Percentiles rank a stretch among this genome's conserved stretches.
phyloP scores from a whole-genome alignment of 1,284 basidiomycete genomes.

The Rhizopogon hawkerae region DNA sequence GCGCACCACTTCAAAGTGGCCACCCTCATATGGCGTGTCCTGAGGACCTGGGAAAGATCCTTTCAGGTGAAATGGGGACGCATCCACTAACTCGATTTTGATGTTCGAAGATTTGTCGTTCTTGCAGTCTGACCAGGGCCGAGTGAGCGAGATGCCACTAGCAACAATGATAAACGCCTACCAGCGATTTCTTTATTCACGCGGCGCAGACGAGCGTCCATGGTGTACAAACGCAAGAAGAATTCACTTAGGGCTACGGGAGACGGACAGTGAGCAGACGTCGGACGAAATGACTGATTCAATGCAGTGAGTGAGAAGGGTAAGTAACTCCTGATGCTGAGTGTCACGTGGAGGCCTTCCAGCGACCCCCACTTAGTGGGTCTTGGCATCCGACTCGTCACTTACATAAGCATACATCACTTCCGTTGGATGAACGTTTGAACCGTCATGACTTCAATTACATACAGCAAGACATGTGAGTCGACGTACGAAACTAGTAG shows the following conservation, averaged over 20 bases:
- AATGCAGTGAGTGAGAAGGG: background rate
- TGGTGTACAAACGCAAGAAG: slow-evolving; percentile 20
- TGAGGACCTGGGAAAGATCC: slow-evolving; percentile 90
- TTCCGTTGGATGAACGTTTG: too few relatives aligned
- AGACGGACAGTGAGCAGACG: background rate
- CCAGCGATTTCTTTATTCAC: slow-evolving; percentile 91
- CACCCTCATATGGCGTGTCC: slow-evolving; percentile 91
- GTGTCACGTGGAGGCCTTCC: slow-evolving; percentile 20
- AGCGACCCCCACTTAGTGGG: too few relatives aligned
- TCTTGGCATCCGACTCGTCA: too few relatives aligned
- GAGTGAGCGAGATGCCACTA: background rate
- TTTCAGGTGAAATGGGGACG: slow-evolving; percentile 80
- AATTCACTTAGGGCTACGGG: background rate
- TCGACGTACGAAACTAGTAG: too few relatives aligned
- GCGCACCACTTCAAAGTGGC: slow-evolving; percentile 86
- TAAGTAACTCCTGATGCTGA: background rate
- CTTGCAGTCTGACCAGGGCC: slow-evolving; percentile 65
- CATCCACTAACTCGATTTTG: slow-evolving; percentile 77
- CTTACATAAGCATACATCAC: too few relatives aligned
- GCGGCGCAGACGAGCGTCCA: slow-evolving; percentile 82
- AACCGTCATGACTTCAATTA: too few relatives aligned
- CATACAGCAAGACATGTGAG: too few relatives aligned
- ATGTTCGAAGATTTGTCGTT: slow-evolving; percentile 87
- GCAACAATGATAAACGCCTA: slow-evolving; percentile 28
- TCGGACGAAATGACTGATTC: background rate